Percentiles rank a stretch among this genome's conserved stretches.
These are phyloP conservation scores for Metschnikowia cubensis DNA, from an alignment of 805 yeast species.

Conservation along the genomic window DNA sequence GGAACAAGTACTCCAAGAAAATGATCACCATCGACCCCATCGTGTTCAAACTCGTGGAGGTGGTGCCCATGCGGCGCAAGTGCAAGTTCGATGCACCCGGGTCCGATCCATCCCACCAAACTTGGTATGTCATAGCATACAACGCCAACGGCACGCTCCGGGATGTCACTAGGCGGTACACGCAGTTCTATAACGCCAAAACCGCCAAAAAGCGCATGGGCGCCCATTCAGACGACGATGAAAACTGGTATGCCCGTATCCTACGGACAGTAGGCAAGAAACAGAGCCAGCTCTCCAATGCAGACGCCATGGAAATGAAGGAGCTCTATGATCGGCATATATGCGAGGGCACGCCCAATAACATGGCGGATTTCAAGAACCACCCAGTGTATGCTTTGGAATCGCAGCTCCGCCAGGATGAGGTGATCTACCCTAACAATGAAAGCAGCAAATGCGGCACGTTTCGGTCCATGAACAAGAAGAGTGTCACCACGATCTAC, in stretches of 20 bases:
- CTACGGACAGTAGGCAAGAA: conserved; percentile 29
- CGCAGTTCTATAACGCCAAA: conserved; percentile 65
- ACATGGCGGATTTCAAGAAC: conserved; percentile 72
- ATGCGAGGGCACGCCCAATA: conserved; percentile 84
- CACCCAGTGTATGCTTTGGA: conserved; percentile 87
- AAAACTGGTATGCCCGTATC: conserved; percentile 57
- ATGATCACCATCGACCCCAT: conserved; percentile 91
- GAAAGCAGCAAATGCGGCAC: conserved; percentile 62
- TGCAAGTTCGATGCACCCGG: conserved; percentile 72
- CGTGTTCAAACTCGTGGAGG: conserved; percentile 59
- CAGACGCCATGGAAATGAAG: conserved; percentile 54
- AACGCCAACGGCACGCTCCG: conserved; percentile 60
- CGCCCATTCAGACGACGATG: conserved; percentile 47
- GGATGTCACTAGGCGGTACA: conserved; percentile 85
- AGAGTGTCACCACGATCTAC: conserved; percentile 54
- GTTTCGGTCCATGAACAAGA: conserved; percentile 37
- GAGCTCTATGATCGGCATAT: conserved; percentile 60
- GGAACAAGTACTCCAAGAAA: conserved; percentile 66
- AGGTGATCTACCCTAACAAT: conserved; percentile 63
- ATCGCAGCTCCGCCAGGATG: conserved; percentile 66
- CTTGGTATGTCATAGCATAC: conserved; percentile 75
- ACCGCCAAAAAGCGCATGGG: conserved; percentile 71
- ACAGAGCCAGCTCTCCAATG: conserved; percentile 22
- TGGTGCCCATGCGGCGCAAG: conserved; percentile 47
- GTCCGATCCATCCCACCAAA: conserved; percentile 50